These are phyloP conservation scores for Termitomyces sp. DNA, from an alignment of 768 basidiomycete genomes.

Conservation along the genomic window DNA sequence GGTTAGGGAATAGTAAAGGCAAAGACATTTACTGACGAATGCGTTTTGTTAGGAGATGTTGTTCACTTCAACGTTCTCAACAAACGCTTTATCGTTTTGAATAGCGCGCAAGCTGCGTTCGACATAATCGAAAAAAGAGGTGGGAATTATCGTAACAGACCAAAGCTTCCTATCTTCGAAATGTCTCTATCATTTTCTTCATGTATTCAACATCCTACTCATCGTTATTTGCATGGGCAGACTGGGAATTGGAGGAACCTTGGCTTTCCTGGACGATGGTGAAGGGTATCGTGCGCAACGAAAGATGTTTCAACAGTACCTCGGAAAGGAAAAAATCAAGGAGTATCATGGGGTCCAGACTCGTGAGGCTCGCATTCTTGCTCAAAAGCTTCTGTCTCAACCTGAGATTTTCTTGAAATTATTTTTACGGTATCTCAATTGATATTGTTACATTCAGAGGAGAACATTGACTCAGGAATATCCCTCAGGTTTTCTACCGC, in stretches of 20 bases:
- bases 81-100: conserved; percentile 15
- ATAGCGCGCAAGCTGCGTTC: conserved; percentile 17
- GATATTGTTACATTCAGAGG: neutral
- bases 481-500: conserved; percentile 7
- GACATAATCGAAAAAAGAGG: conserved; percentile 22
- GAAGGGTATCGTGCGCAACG: conserved; percentile 9
- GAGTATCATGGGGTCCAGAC: conserved; percentile 6
- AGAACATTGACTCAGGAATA: neutral
- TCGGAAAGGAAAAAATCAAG: conserved; percentile 6
- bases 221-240: neutral
- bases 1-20: conserved; percentile 14
- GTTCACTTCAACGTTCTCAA: conserved; percentile 18
- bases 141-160: conserved; percentile 20
- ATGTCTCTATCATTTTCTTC: neutral
- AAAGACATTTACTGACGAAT: neutral
- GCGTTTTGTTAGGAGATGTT: conserved; percentile 9
- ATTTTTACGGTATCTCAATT: neutral
- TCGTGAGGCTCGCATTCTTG: conserved; percentile 15
- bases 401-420: neutral
- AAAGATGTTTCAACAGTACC: conserved; percentile 5
- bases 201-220: neutral
- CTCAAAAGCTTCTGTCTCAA: conserved; percentile 4
- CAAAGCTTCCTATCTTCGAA: conserved; percentile 14
- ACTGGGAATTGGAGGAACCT: conserved; percentile 1
- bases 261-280: conserved; percentile 8